These are phyloP conservation scores for Drechslerella dactyloides DNA, from an alignment of 2,329 filamentous ascomycete genomes.

Conservation along the genomic window DNA sequence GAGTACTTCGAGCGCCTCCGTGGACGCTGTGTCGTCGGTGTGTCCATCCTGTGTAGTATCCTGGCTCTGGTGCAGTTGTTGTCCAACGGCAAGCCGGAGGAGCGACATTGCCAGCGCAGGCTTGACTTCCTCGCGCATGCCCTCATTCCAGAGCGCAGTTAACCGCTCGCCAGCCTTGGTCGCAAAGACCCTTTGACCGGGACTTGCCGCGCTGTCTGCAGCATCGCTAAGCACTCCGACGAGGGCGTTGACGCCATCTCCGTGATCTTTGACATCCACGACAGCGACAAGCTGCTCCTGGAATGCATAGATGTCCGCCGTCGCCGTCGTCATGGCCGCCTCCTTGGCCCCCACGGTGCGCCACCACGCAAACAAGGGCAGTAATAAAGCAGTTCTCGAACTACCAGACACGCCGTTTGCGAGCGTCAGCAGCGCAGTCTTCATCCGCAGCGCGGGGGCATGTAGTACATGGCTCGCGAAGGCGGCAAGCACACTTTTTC, in stretches of 20 bases:
- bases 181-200: constrained; percentile 32
- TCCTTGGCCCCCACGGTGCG: constrained; percentile 64
- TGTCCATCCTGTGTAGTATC: constrained; percentile 50
- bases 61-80: no score
- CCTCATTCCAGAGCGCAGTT: constrained; percentile 40
- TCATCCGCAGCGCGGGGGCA: constrained; percentile 73
- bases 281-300: constrained; percentile 64
- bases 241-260: constrained; percentile 65
- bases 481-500: constrained; percentile 67
- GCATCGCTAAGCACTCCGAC: constrained; percentile 38
- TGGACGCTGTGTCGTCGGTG: constrained; percentile 59
- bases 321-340: constrained; percentile 59
- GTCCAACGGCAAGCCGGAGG: constrained; percentile 48
- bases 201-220: constrained; percentile 11
- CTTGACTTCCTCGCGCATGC: constrained; percentile 46
- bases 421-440: constrained; percentile 72
- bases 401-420: constrained; percentile 76
- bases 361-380: constrained; percentile 78
- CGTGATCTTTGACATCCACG: constrained; percentile 64
- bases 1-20: constrained; percentile 73
- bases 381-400: constrained; percentile 74
- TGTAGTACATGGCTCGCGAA: constrained; percentile 74
- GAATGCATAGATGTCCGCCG: constrained; percentile 61
- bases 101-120: constrained; percentile 46
- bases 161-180: constrained; percentile 48